Percentiles rank a stretch among this genome's conserved stretches.
These are phyloP conservation scores for Adansonia digitata DNA, from an alignment of 345 rosid genomes.

Conservation along the genomic window DNA sequence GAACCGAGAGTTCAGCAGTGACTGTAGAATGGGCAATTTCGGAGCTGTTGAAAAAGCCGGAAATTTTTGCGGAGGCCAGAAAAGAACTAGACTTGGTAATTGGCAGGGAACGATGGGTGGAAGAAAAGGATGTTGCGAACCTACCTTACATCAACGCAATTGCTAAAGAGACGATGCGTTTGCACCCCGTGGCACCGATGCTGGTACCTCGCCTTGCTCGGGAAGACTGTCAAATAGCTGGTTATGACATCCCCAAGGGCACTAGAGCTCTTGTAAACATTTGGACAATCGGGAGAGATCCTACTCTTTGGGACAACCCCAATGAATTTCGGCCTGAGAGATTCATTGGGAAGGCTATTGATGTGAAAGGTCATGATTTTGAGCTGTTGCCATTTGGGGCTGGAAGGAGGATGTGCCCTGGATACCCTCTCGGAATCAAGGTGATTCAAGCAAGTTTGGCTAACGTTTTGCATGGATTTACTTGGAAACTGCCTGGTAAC, in stretches of 20 bases:
- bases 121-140: slow-evolving; percentile 46
- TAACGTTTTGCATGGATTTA: slow-evolving; percentile 56
- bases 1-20: slow-evolving; percentile 56
- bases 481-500: slow-evolving; percentile 41
- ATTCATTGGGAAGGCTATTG: slow-evolving; percentile 36
- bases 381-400: slow-evolving; percentile 62
- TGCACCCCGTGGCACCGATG: slow-evolving; percentile 63
- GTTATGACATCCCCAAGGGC: slow-evolving; percentile 32
- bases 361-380: slow-evolving; percentile 57
- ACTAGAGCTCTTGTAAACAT: slow-evolving; percentile 33
- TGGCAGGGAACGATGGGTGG: slow-evolving; percentile 48
- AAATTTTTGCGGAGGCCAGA: slow-evolving; percentile 38
- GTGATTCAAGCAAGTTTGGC: slow-evolving; percentile 50
- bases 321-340: slow-evolving; percentile 51
- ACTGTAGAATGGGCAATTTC: slow-evolving; percentile 63
- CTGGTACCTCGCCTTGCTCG: slow-evolving; percentile 39
- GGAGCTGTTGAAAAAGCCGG: slow-evolving; percentile 42
- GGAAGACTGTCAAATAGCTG: slow-evolving; percentile 32
- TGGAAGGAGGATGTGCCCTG: slow-evolving; percentile 74
- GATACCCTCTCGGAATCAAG: slow-evolving; percentile 51
- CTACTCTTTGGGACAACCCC: slow-evolving; percentile 45
- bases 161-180: slow-evolving; percentile 51
- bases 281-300: slow-evolving; percentile 51
- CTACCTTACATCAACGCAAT: slow-evolving; percentile 45
- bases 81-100: slow-evolving; percentile 54